These are phyloP conservation scores for Meyerozyma smithsonii DNA, from an alignment of 1,139 yeast genomes.

Conservation along the genomic window DNA sequence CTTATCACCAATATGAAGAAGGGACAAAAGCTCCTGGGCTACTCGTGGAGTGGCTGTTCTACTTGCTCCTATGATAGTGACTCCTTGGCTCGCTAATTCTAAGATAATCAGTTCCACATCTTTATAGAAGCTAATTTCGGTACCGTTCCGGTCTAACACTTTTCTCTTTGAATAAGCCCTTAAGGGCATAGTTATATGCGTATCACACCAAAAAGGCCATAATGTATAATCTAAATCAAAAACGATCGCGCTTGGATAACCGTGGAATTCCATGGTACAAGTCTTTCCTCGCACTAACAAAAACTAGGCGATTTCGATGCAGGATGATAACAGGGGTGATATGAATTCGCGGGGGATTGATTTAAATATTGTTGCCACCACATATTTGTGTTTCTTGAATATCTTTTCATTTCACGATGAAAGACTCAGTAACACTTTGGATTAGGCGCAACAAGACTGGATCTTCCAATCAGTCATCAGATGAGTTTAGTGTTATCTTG, in stretches of 20 bases:
- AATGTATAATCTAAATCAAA: conserved; percentile 74
- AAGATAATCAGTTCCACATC: conserved; percentile 58
- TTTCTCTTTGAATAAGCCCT: conserved; percentile 18
- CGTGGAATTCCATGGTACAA: conserved; percentile 3
- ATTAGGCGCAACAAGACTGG: background rate
- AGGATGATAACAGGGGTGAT: conserved; percentile 3
- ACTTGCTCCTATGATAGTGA: conserved; percentile 58
- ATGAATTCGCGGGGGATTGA: conserved; percentile 1
- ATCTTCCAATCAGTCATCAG: background rate
- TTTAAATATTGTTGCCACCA: background rate
- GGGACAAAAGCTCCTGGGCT: conserved; percentile 52
- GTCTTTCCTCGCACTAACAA: too few relatives aligned
- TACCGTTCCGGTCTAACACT: conserved; percentile 45
- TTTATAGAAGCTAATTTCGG: conserved; percentile 45
- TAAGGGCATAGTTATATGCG: conserved; percentile 60
- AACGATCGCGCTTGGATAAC: conserved; percentile 58
- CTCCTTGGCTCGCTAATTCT: conserved; percentile 36
- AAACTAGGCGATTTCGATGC: conserved; percentile 1
- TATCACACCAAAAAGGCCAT: conserved; percentile 70
- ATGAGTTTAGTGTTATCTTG: background rate
- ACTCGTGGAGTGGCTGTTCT: conserved; percentile 61
- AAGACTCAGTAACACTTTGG: background rate
- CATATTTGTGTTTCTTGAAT: background rate
- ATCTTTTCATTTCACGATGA: background rate
- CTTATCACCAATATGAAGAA: conserved; percentile 42